A percentile compares a stretch with the other conserved stretches of the same genome.
These are phyloP conservation scores for Allium sativum DNA, from an alignment of 106 monocot species.

Conservation along the genomic window DNA sequence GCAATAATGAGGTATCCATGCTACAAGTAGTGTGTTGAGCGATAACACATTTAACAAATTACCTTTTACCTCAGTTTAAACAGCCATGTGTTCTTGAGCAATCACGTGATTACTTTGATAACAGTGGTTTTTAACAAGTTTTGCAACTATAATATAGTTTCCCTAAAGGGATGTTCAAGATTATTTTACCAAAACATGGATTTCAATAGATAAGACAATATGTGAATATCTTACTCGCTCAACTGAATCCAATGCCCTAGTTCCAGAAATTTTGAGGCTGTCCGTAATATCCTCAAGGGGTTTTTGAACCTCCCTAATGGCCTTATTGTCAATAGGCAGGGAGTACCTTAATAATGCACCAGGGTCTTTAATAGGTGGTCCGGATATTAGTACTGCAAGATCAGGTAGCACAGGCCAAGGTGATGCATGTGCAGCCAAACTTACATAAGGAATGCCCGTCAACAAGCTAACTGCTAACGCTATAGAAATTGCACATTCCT, in stretches of 20 bases:
- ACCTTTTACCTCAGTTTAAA: too few relatives aligned
- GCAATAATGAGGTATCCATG: too few relatives aligned
- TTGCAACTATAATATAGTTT: too few relatives aligned
- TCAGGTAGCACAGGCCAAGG: constrained; percentile 57
- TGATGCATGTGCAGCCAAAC: constrained; percentile 46
- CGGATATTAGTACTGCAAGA: constrained; percentile 88
- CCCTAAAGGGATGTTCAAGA: too few relatives aligned
- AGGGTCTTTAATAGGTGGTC: constrained; percentile 96
- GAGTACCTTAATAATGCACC: constrained; percentile 77
- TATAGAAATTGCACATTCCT: constrained; percentile 60
- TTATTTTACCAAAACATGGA: too few relatives aligned
- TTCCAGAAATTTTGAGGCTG: constrained; percentile 45
- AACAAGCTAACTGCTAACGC: constrained; percentile 66
- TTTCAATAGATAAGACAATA: not conserved
- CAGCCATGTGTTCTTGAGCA: too few relatives aligned
- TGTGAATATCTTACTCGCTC: constrained; percentile 37
- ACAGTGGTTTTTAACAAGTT: too few relatives aligned
- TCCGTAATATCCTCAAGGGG: constrained; percentile 73
- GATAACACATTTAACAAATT: too few relatives aligned
- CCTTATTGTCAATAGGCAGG: constrained; percentile 89
- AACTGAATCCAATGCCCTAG: constrained; percentile 48
- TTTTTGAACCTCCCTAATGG: constrained; percentile 58
- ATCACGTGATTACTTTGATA: too few relatives aligned
- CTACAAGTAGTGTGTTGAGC: too few relatives aligned
- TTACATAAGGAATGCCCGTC: constrained; percentile 24